Base-by-base conservation (phyloP, 73 alveolate genomes). In the Urostyla sp. region DNA sequence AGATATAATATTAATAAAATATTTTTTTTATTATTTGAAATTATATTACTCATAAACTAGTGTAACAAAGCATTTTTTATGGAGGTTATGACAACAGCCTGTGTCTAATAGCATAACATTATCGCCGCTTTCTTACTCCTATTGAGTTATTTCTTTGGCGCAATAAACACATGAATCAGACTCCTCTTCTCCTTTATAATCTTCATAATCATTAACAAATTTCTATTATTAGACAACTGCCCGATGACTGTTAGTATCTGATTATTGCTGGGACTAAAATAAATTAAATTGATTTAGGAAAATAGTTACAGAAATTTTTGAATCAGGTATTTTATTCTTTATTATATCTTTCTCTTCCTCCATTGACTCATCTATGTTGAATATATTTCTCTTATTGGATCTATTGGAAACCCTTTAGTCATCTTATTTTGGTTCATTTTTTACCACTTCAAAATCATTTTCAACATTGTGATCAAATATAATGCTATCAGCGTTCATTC, bases 1-100 rank as follows among this genome's bases (percentile, higher is more conserved):
- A 7, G 21, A 50, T 38, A 23, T 43, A 30, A 46, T 45, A 28
- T 24, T 59, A 56, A 30, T 44, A 36, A 3, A 36, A 34, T n/a
- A n/a, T n/a, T n/a, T n/a, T n/a, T n/a, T n/a, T n/a, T n/a, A n/a
- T n/a, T n/a, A n/a, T n/a, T n/a, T n/a, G n/a, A n/a, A n/a, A n/a
- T n/a, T n/a, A n/a, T n/a, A 31, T 56, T 75, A 75, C 84, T 57
- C 82, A 28, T 27, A 69, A 3, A 72, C 82, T 28, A 72, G 54
- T 11, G 45, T 45, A 0, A 45, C 45, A 21, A 83, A 16, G 51
- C 91, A 83, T 52, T 46, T 69, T 26, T 7, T 18, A 49, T 77
- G 84, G 18, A 72, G 54, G 53, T 36, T 53, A 38, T 79, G 63
- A 60, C 55, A 46, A 31, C 92, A 84, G 24, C 52, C 78, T 15